A percentile compares a stretch with the other conserved stretches of the same genome.
phyloP scores from a whole-genome alignment of 2,329 filamentous ascomycete species.

The Monilinia polystroma region DNA sequence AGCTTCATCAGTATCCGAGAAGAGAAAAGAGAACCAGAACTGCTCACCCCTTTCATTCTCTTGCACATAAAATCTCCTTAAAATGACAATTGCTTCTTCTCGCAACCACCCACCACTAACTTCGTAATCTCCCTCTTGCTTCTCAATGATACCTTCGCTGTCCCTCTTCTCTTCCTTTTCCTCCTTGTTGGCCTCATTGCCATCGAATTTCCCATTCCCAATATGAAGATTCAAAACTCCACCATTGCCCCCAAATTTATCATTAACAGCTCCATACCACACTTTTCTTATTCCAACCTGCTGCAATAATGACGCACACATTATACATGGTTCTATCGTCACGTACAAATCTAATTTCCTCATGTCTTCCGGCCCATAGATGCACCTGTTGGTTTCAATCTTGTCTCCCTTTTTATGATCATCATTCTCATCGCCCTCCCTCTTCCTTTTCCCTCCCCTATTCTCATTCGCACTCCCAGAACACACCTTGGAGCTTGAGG shows the following conservation, averaged over 20 bases:
- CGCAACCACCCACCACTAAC: slow-evolving; percentile 85
- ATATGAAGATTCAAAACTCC: slow-evolving; percentile 83
- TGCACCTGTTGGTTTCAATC: slow-evolving; percentile 50
- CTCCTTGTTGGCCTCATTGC: not conserved
- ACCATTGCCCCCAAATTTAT: slow-evolving; percentile 94
- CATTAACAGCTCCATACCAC: slow-evolving; percentile 93
- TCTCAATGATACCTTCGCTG: slow-evolving; percentile 37
- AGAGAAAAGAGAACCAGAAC: slow-evolving; percentile 9
- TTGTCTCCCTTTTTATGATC: not conserved
- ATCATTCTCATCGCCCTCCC: not conserved
- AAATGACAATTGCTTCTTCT: slow-evolving; percentile 80
- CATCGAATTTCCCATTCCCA: slow-evolving; percentile 31
- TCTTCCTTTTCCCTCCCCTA: slow-evolving; percentile 30
- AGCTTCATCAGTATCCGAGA: not conserved
- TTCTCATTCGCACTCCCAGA: not conserved
- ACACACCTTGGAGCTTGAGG: slow-evolving; percentile 45
- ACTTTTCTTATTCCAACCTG: slow-evolving; percentile 87
- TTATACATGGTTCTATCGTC: slow-evolving; percentile 97
- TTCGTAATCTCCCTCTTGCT: slow-evolving; percentile 75
- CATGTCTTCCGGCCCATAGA: slow-evolving; percentile 57
- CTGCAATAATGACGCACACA: slow-evolving; percentile 91
- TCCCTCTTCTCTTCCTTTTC: slow-evolving; percentile 67
- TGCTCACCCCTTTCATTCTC: slow-evolving; percentile 84
- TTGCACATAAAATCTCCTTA: slow-evolving; percentile 95
- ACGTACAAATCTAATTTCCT: slow-evolving; percentile 80